phyloP scores from a whole-genome alignment of 2,329 filamentous ascomycete genomes.

The Trichoderma afroharzianum region DNA sequence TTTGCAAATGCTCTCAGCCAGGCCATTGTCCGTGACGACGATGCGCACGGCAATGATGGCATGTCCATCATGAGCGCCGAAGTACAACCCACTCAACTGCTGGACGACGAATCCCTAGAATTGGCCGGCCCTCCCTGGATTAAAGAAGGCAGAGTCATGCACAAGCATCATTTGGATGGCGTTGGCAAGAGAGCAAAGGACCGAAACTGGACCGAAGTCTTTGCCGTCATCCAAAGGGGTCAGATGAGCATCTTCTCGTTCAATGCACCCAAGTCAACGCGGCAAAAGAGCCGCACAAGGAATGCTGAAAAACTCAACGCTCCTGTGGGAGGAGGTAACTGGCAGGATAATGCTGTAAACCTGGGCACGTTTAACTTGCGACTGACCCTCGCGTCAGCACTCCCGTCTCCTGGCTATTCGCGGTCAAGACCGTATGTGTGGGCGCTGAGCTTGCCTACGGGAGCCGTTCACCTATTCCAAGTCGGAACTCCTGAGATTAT shows the following conservation, averaged over 20 bases:
- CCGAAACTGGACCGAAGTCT: constrained; percentile 90
- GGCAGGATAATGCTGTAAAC: constrained; percentile 93
- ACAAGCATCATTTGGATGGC: constrained; percentile 93
- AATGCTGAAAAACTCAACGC: constrained; percentile 49
- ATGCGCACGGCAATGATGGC: constrained; percentile 50
- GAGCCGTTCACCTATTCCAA: constrained; percentile 96
- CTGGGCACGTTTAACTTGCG: constrained; percentile 83
- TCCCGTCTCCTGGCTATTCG: constrained; percentile 90
- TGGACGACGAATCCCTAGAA: constrained; percentile 91
- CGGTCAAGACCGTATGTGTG: constrained; percentile 88
- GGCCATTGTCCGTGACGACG: constrained; percentile 90
- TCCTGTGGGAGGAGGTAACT: constrained; percentile 91
- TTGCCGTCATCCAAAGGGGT: constrained; percentile 93
- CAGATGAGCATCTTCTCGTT: constrained; percentile 95
- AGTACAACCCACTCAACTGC: constrained; percentile 54
- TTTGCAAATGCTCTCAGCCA: constrained; percentile 96
- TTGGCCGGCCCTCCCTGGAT: constrained; percentile 95
- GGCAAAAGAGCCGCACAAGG: constrained; percentile 60
- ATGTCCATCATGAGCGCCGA: constrained; percentile 58
- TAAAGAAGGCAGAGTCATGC: constrained; percentile 92
- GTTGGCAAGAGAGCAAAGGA: constrained; percentile 91
- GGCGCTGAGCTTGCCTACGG: constrained; percentile 86
- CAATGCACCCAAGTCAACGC: constrained; percentile 71
- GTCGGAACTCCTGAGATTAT: constrained; percentile 93
- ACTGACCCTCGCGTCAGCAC: constrained; percentile 84